Conservation (phyloP, 768 basidiomycete genomes). For the Suillus sp. region DNA sequence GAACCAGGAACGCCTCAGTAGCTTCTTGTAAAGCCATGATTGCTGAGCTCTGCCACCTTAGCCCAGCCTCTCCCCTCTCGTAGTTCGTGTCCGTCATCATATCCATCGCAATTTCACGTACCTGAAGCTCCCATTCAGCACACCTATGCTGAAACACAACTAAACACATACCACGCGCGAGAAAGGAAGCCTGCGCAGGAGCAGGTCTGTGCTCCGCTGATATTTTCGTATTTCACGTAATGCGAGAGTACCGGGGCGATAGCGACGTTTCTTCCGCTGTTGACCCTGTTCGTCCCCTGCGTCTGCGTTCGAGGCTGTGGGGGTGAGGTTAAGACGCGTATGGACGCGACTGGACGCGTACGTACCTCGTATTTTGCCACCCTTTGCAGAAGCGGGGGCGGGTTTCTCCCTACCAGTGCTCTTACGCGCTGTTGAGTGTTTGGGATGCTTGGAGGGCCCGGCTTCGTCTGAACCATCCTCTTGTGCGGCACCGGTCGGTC, state of each 20-base stretch:
- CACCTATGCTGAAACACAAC: not conserved
- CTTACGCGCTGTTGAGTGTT: slow-evolving; percentile 74
- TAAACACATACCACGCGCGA: slow-evolving; percentile 75
- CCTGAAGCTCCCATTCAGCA: slow-evolving; percentile 48
- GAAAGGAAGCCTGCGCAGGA: slow-evolving; percentile 88
- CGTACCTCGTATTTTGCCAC: slow-evolving; percentile 30
- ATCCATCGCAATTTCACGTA: slow-evolving; percentile 92
- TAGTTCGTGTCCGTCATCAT: slow-evolving; percentile 79
- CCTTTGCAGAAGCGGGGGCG: slow-evolving; percentile 19
- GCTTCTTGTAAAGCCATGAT: slow-evolving; percentile 95
- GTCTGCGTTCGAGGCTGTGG: slow-evolving; percentile 25
- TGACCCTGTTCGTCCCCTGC: slow-evolving; percentile 24
- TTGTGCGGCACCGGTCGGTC: slow-evolving; percentile 47
- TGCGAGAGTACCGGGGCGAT: slow-evolving; percentile 87
- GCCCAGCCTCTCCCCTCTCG: slow-evolving; percentile 54
- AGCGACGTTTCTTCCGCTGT: slow-evolving; percentile 60
- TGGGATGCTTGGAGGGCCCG: slow-evolving; percentile 47
- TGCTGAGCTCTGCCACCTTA: slow-evolving; percentile 97
- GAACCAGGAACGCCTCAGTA: slow-evolving; percentile 91
- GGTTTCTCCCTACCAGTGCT: slow-evolving; percentile 74
- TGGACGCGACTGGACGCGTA: slow-evolving; percentile 16
- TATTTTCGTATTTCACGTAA: slow-evolving; percentile 93
- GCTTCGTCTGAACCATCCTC: slow-evolving; percentile 32
- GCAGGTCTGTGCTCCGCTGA: slow-evolving; percentile 88
- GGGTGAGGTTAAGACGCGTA: slow-evolving; percentile 8